Percentiles rank a stretch among this genome's conserved stretches.
phyloP scores from a whole-genome alignment of 2,329 filamentous ascomycete species.

The Myriosclerotinia curreyana region DNA sequence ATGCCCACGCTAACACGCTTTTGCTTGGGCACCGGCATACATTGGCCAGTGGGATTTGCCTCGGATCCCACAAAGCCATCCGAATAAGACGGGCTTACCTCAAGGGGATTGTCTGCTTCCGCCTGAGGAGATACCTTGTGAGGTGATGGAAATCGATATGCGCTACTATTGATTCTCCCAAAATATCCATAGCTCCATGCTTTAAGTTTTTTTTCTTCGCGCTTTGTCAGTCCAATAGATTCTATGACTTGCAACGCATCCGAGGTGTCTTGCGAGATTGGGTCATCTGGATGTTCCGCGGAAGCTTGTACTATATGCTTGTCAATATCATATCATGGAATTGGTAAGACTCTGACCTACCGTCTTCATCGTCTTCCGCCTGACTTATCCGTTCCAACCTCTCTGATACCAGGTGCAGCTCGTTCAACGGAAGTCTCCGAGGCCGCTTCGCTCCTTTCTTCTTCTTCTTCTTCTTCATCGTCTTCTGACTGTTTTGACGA shows the following conservation, averaged over 20 bases:
- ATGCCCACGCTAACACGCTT: background rate
- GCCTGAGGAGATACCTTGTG: background rate
- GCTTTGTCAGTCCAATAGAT: background rate
- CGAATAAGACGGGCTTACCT: constrained; percentile 23
- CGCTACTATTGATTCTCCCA: constrained; percentile 22
- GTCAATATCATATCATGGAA: background rate
- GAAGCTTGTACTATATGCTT: constrained; percentile 18
- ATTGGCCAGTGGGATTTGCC: constrained; percentile 28
- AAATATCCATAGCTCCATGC: constrained; percentile 1
- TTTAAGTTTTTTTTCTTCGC: background rate
- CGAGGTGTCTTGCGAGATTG: constrained; percentile 29
- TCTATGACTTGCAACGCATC: constrained; percentile 1
- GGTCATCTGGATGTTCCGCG: constrained; percentile 30
- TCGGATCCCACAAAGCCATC: constrained; percentile 36
- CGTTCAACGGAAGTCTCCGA: constrained; percentile 29
- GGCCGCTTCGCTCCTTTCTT: constrained; percentile 16
- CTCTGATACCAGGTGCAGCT: constrained; percentile 27
- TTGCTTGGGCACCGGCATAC: constrained; percentile 27
- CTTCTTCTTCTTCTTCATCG: constrained; percentile 22
- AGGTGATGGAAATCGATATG: constrained; percentile 30
- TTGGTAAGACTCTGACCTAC: background rate
- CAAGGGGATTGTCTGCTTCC: background rate
- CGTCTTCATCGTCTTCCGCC: constrained; percentile 18
- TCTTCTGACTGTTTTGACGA: background rate
- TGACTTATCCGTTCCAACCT: constrained; percentile 18